Base-by-base conservation (phyloP, 2,329 filamentous ascomycete species). In the Fulvia fulva region DNA sequence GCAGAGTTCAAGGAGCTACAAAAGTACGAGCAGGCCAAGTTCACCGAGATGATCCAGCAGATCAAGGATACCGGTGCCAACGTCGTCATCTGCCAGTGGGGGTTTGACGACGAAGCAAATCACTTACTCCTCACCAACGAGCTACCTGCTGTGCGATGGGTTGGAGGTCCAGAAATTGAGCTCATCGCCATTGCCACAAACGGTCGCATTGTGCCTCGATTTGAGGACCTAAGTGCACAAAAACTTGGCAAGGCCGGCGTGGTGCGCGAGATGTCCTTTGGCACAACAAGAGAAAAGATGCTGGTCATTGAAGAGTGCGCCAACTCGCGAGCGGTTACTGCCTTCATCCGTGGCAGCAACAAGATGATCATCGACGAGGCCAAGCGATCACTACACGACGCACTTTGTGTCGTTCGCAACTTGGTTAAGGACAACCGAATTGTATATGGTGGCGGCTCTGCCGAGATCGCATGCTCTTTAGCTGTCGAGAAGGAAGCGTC, bases 341-440 rank as follows among this genome's bases (percentile, higher is more conserved):
- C 96, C 56, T 99, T 99, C 75, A 90, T 99, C 60, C 84, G 94
- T 71, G 94, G 94, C 71, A 96, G 91, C 82, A 99, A 99, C 84
- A 99, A 97, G 83, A 99, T 99, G 94, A 96, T 99, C 75, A 97
- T 99, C 74, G 95, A 99, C 73, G 95, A 99, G 78, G 95, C 95
- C 55, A 97, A 97, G 81, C 87, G 95, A 69, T 97, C 94, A 51
- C 83, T 99, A 59, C 95, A 99, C 75, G 94, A 99, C 76, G 94
- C 94, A 58, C 86, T 99, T 52, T 99, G 95, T 73, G 94, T 99
- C 51, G 94, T 99, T 53, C 89, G 95, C 69, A 99, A 99, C 78
- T 81, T 99, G 47, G 94, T 99, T 52, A 86, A 85, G 62, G 95
- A 99, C 77, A 97, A 96, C 81, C 89, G 94, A 60, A 91, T 99